Evolutionary conservation across 2,329 filamentous ascomycete genomes (phyloP).

Genomic region (Fusarium cicatricum): DNA sequence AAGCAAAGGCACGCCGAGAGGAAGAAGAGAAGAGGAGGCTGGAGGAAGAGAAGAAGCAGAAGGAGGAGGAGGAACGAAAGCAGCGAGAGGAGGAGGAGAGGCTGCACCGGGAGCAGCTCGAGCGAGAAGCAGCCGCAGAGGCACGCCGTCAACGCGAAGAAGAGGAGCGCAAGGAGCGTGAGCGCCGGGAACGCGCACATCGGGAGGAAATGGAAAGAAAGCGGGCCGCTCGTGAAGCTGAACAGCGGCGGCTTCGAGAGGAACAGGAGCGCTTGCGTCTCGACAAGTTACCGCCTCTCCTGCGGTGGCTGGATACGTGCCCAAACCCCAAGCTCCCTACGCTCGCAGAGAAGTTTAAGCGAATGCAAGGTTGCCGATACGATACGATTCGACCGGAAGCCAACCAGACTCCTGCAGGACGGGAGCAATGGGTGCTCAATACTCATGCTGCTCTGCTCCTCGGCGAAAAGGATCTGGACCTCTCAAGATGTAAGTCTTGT

Average conservation of each 20-base stretch:
- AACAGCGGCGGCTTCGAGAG: constrained; percentile 58
- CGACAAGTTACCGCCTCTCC: constrained; percentile 65
- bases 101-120: constrained; percentile 53
- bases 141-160: constrained; percentile 61
- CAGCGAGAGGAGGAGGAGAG: constrained; percentile 58
- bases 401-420: constrained; percentile 62
- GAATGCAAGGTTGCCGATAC: constrained; percentile 68
- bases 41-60: constrained; percentile 52
- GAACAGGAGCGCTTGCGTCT: constrained; percentile 64
- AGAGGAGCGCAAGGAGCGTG: constrained; percentile 59
- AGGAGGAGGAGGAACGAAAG: constrained; percentile 48
- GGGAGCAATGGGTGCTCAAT: constrained; percentile 73
- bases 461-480: constrained; percentile 68
- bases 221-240: constrained; percentile 60
- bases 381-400: constrained; percentile 66
- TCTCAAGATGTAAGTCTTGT: constrained; percentile 65
- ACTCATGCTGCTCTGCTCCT: constrained; percentile 69
- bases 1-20: constrained; percentile 48
- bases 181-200: constrained; percentile 55
- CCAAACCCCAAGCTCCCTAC: constrained; percentile 59
- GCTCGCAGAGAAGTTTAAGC: constrained; percentile 63
- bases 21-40: constrained; percentile 49
- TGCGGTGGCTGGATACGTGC: constrained; percentile 67
- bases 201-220: constrained; percentile 59
- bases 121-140: constrained; percentile 58